Evolutionary conservation across 116 monocot species (phyloP), one percentile per base, ranked within the genome.

Genomic region (Papilionanthe hybrid): DNA sequence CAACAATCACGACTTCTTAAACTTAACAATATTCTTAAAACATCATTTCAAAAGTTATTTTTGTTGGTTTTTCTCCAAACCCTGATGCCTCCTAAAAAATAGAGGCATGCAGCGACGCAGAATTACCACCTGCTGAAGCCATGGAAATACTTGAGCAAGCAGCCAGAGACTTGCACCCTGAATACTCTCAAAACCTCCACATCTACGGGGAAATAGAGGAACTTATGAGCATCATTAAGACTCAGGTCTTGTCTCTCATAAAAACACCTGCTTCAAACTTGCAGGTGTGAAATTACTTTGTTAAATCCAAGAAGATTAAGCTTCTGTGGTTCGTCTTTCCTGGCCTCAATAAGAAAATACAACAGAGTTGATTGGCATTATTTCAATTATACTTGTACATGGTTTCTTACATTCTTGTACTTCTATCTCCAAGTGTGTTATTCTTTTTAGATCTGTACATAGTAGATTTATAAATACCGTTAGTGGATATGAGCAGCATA

Each of bases 131-230:
- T 72, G 72, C 72, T 9, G 42, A 72, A 43, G 42, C 72, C 42
- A 43, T 72, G 43, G 72, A 72, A 37, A 72, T 72, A 72, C 42
- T 72, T n/a, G 72, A 72, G 20, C 72, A 72, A 20, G 72, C 72
- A n/a, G 42, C 42, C 1, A 41, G 42, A 43, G 28, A 20, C 72
- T 42, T 72, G 41, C 72, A 42, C 19, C 72, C 42, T 1, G 43
- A 43, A 15, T 72, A 4, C 42, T n/a, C 72, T 5, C 42, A 72
- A 72, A 72, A 72, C 72, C 72, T 72, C 20, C 72, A 41, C 5
- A 72, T 72, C 72, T 72, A 72, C 42, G 43, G 42, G 15, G 72
- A n/a, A 20, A 72, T 72, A 15, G 72, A 42, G 42, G 27, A 72
- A 4, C 72, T 42, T 37, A 72, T 8, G 4, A 37, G 37, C 37